Evolutionary conservation across 768 basidiomycete genomes (phyloP).

Genomic region (Auriscalpium vulgare): DNA sequence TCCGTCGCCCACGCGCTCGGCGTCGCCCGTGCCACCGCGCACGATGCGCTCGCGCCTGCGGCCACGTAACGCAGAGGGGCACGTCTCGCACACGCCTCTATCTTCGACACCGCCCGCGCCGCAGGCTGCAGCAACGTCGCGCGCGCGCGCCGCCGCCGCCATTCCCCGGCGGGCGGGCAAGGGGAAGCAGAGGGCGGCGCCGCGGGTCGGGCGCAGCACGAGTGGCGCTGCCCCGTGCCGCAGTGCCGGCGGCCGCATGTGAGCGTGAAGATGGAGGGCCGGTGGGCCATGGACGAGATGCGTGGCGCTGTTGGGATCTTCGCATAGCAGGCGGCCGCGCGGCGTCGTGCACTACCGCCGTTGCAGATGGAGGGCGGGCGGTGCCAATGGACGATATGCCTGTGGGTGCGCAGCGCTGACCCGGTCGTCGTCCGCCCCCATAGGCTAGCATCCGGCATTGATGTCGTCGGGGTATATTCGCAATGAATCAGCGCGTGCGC

Average conservation of each 20-base stretch:
- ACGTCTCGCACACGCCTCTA: constrained; percentile 1
- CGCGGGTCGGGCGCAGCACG: constrained; percentile 8
- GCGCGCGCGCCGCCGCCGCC: not conserved
- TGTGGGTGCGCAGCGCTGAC: too few relatives aligned
- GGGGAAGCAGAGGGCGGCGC: constrained; percentile 12
- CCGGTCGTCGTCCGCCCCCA: too few relatives aligned
- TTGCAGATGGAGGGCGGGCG: too few relatives aligned
- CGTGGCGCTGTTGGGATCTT: constrained; percentile 13
- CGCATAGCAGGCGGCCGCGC: too few relatives aligned
- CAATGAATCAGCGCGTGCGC: too few relatives aligned
- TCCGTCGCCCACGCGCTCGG: not conserved
- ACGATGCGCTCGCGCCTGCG: constrained; percentile 13
- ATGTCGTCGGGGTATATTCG: too few relatives aligned
- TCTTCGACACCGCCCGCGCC: not conserved
- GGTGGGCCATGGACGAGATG: constrained; percentile 15
- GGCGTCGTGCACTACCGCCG: too few relatives aligned
- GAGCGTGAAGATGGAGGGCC: constrained; percentile 9
- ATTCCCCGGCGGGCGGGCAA: constrained; percentile 1
- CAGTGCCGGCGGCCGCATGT: constrained; percentile 9
- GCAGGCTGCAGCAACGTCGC: not conserved
- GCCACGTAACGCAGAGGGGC: constrained; percentile 8
- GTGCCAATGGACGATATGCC: too few relatives aligned
- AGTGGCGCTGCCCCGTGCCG: constrained; percentile 14
- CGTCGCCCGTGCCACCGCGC: not conserved
- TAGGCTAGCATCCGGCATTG: too few relatives aligned